Percentiles rank a stretch among this genome's conserved stretches.
Evolutionary conservation across 2,329 filamentous ascomycete genomes (phyloP).

Genomic region (Colletotrichum echinochloae): DNA sequence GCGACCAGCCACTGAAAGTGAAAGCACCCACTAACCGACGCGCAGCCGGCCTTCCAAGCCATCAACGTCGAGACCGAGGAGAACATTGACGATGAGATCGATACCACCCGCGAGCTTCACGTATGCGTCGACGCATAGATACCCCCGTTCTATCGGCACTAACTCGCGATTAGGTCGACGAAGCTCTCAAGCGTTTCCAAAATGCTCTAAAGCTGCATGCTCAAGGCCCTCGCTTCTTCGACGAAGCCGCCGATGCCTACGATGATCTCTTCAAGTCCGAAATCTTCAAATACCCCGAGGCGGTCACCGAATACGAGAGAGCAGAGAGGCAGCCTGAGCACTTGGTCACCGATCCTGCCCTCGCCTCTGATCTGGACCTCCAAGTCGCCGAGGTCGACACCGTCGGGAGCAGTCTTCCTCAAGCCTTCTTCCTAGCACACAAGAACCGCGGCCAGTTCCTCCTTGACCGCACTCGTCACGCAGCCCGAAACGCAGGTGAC

Average conservation of each 20-base stretch:
- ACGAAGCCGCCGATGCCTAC: slow-evolving; percentile 85
- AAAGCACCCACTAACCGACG: slow-evolving; percentile 16
- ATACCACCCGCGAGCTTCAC: slow-evolving; percentile 95
- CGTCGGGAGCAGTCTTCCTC: slow-evolving; percentile 83
- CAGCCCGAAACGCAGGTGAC: slow-evolving; percentile 49
- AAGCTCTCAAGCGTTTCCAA: slow-evolving; percentile 95
- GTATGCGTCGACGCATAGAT: slow-evolving; percentile 51
- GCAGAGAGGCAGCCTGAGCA: slow-evolving; percentile 68
- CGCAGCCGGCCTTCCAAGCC: slow-evolving; percentile 78
- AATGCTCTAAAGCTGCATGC: slow-evolving; percentile 90
- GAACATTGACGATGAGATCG: slow-evolving; percentile 88
- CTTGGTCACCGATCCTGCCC: slow-evolving; percentile 59
- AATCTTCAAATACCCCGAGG: slow-evolving; percentile 93
- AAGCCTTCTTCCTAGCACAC: slow-evolving; percentile 92
- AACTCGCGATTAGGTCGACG: slow-evolving; percentile 76
- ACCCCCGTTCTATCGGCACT: background rate
- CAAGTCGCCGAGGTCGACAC: slow-evolving; percentile 76
- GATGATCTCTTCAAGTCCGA: slow-evolving; percentile 88
- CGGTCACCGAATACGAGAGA: slow-evolving; percentile 84
- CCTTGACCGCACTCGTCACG: slow-evolving; percentile 77
- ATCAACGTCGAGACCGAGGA: slow-evolving; percentile 96
- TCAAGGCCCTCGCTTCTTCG: slow-evolving; percentile 81
- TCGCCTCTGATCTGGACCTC: slow-evolving; percentile 64
- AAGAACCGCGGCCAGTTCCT: slow-evolving; percentile 96
- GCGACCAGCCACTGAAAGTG: slow-evolving; percentile 1